Base-by-base conservation (phyloP, 1,139 yeast genomes). In the Saccharomyces hybrid region DNA sequence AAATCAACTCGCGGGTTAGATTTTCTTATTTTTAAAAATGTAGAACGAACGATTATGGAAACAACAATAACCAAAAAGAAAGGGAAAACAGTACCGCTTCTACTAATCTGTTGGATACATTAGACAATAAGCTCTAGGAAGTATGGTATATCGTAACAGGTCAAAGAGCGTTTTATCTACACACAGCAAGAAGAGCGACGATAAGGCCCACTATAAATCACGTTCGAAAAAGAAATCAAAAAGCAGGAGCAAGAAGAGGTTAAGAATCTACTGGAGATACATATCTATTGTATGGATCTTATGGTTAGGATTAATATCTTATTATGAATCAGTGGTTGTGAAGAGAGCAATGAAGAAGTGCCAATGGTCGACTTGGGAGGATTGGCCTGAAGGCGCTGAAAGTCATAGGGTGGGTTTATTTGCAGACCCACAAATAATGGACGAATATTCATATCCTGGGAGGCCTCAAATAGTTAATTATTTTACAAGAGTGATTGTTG, bases 391-490 rank as follows among this genome's bases (percentile, higher is more conserved):
- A 6, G 59, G 57, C 3, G 64, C 68, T 0, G 59, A 62, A 1
- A 82, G 89, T 0, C 84, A 84, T 61, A 78, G 84, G 52, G 75
- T 91, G 2, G 86, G 87, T 0, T 68, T 93, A 16, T 76, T 88
- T 48, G 98, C 97, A 0, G 99, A 93, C 67, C 98, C 98, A 0
- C 98, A 93, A 68, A 76, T 93, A 47, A 86, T 91, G 60, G 98
- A 93, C 66, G 83, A 77, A 7, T 78, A 80, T 66, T 83, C 90
- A 0, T 86, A 86, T 64, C 86, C 87, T 3, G 78, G 75, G 1
- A 73, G 84, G 62, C 81, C 84, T 0, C 60, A 67, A 6, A 44
- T 76, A 1, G 58, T 81, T 25, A 78, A 82, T 59, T 72, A 71
- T 55, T 57, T 82, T 31, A 76, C 84, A 1, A 73, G 75, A 57